phyloP scores from a whole-genome alignment of 176 grass and related monocot genomes.

The Bonia amplexicaulis region DNA sequence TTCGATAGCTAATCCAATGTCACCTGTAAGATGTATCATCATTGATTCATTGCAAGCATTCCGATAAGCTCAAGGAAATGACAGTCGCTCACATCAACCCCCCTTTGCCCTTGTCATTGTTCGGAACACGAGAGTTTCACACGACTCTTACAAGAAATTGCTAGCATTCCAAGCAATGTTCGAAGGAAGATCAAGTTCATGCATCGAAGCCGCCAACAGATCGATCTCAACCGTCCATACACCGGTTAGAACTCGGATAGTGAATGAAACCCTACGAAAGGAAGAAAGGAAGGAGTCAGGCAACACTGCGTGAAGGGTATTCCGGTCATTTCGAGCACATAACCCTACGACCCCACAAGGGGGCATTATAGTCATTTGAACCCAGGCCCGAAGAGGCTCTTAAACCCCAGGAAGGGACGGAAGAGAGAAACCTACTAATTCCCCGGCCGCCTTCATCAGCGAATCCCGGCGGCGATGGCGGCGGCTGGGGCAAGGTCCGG shows the following conservation, averaged over 20 bases:
- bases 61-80: not conserved
- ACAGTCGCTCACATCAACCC: not conserved
- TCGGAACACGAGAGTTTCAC: no score
- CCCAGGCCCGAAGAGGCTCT: not conserved
- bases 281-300: no score
- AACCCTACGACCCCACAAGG: not conserved
- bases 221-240: no score
- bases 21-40: not conserved
- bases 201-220: no score
- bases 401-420: slow-evolving; percentile 22
- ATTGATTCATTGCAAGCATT: not conserved
- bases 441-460: not conserved
- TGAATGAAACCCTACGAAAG: no score
- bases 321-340: not conserved
- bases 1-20: not conserved
- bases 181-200: no score
- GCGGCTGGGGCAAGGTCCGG: slow-evolving; percentile 55
- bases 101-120: no score
- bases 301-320: not conserved
- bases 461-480: slow-evolving; percentile 32
- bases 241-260: no score
- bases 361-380: slow-evolving; percentile 18
- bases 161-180: no score
- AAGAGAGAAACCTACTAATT: not conserved
- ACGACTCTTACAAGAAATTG: no score